Percentiles rank a stretch among this genome's conserved stretches.
phyloP scores from a whole-genome alignment of 331 rosid genomes.

The Stylosanthes scabra region DNA sequence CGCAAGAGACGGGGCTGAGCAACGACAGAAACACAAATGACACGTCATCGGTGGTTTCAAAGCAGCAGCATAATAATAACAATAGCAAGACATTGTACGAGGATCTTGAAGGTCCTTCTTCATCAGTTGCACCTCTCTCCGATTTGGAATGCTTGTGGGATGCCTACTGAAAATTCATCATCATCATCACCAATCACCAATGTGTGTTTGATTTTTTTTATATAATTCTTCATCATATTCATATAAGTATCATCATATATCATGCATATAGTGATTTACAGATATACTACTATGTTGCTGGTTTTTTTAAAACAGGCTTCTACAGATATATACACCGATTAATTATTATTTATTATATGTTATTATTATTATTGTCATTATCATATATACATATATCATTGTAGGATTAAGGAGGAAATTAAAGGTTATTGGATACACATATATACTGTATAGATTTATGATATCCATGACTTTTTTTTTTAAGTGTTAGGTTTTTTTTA shows the following conservation, averaged over 20 bases:
- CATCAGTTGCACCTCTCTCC: conserved; percentile 55
- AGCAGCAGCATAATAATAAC: conserved; percentile 49
- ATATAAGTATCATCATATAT: conserved; percentile 36
- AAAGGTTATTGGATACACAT: conserved; percentile 41
- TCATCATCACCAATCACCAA: conserved; percentile 27
- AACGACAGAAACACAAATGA: conserved; percentile 69
- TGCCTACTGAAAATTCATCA: conserved; percentile 47
- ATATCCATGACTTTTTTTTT: conserved; percentile 40
- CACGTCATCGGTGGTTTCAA: conserved; percentile 67
- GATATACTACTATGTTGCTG: neutral
- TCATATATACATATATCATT: conserved; percentile 14
- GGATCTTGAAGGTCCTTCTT: conserved; percentile 52
- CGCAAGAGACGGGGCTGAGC: conserved; percentile 76
- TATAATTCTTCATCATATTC: conserved; percentile 31
- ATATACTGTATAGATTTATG: conserved; percentile 50
- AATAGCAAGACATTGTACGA: conserved; percentile 47
- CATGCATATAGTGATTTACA: conserved; percentile 37
- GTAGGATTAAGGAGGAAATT: conserved; percentile 14
- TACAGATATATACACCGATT: conserved; percentile 30
- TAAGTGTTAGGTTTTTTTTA: conserved; percentile 36
- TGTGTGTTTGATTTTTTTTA: conserved; percentile 38
- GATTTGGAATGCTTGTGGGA: conserved; percentile 72
- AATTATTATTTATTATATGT: too few species aligned
- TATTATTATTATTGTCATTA: conserved; percentile 27
- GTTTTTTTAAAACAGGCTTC: conserved; percentile 30